These are phyloP conservation scores for Knoxdaviesia capensis DNA, from an alignment of 2,329 filamentous ascomycete species.

Conservation along the genomic window DNA sequence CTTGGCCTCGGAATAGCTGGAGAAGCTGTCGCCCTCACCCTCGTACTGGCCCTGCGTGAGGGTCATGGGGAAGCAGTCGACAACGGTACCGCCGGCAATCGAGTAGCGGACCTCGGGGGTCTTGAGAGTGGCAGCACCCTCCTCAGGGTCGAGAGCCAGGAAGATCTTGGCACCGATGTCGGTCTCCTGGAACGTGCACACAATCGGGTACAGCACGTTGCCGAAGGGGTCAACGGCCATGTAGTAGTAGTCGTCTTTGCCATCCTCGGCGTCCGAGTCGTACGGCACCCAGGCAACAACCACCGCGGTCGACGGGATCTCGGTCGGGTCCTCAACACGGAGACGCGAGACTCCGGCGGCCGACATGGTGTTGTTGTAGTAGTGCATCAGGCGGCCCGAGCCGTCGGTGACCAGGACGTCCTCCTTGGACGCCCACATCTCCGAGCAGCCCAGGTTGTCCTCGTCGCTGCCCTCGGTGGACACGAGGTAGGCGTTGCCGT, in stretches of 20 bases:
- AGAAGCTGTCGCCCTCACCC: too few relatives aligned
- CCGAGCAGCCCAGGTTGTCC: slow-evolving; percentile 7
- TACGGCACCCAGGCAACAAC: slow-evolving; percentile 7
- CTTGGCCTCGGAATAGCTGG: too few relatives aligned
- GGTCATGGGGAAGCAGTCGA: not conserved
- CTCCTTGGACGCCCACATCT: slow-evolving; percentile 8
- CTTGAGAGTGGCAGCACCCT: slow-evolving; percentile 8
- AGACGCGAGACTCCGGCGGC: slow-evolving; percentile 12
- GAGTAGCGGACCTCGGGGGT: slow-evolving; percentile 8
- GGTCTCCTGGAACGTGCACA: slow-evolving; percentile 10
- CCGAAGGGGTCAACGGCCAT: slow-evolving; percentile 7
- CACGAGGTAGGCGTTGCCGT: slow-evolving; percentile 15
- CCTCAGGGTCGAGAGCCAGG: slow-evolving; percentile 9
- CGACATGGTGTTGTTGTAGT: slow-evolving; percentile 14
- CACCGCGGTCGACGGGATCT: slow-evolving; percentile 6
- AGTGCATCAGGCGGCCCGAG: slow-evolving; percentile 11
- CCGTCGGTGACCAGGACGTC: slow-evolving; percentile 9
- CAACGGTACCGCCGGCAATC: slow-evolving; percentile 11
- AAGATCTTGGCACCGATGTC: slow-evolving; percentile 9
- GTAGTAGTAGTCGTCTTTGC: slow-evolving; percentile 3
- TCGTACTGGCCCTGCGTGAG: too few relatives aligned
- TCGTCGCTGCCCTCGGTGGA: slow-evolving; percentile 4
- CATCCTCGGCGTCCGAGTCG: slow-evolving; percentile 3
- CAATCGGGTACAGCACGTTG: slow-evolving; percentile 10
- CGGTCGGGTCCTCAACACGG: slow-evolving; percentile 7